Percentiles rank a stretch among this genome's conserved stretches.
These are phyloP conservation scores for Spiraea crenata DNA, from an alignment of 331 rosid species.

Conservation along the genomic window DNA sequence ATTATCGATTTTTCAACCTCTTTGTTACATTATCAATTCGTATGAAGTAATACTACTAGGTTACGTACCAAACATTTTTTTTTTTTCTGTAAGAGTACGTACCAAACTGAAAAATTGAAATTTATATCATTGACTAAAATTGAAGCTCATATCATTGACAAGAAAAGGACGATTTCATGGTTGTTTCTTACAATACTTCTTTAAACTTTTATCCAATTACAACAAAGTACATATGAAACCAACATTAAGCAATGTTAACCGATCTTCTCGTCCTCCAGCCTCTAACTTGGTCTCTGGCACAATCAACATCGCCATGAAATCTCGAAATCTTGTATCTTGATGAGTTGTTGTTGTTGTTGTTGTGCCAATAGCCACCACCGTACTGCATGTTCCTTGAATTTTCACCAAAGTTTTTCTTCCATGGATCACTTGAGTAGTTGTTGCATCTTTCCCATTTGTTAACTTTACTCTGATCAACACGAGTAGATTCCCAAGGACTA, in stretches of 20 bases:
- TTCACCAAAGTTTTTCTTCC: conserved; percentile 37
- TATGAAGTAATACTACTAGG: no score
- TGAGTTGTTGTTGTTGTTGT: background rate
- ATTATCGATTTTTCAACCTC: no score
- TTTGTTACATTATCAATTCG: no score
- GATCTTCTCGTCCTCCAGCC: conserved; percentile 52
- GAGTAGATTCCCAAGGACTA: conserved; percentile 36
- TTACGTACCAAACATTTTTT: no score
- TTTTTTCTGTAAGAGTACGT: no score
- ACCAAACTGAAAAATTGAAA: no score
- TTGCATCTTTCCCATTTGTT: conserved; percentile 21
- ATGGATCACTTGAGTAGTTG: conserved; percentile 10
- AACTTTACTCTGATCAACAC: conserved; percentile 1
- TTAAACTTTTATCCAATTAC: no score
- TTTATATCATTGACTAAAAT: no score
- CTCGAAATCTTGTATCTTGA: conserved; percentile 38
- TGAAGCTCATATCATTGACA: no score
- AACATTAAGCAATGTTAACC: conserved; percentile 27
- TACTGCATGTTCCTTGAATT: conserved; percentile 19
- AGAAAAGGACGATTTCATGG: no score
- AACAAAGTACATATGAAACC: no score
- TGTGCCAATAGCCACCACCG: conserved; percentile 12
- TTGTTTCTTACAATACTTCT: no score
- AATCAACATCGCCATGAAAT: conserved; percentile 31
- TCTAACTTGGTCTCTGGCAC: conserved; percentile 22